Evolutionary conservation across 2,329 filamentous ascomycete species (phyloP), one percentile per base, ranked within the genome.

Genomic region (Monilinia fructicola): DNA sequence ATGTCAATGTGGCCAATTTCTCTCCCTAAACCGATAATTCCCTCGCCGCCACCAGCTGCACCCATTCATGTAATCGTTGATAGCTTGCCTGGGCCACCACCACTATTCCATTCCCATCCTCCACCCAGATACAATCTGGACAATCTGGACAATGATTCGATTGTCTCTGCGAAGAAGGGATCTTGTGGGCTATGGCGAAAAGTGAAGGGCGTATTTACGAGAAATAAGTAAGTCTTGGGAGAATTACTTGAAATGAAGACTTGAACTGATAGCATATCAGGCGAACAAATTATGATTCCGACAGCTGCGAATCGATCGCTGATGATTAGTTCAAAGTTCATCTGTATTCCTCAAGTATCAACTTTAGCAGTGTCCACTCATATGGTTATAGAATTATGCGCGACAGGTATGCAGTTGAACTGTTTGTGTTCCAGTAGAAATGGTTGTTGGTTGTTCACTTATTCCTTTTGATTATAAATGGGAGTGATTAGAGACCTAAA

Each of bases 1-100:
- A 89, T 90, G 87, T 85, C 85, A 73, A 85, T 87, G 82, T 87
- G 85, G 85, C 85, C 85, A 11, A 82, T 86, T 72, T 82, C 83
- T 10, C 83, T 85, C 63, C 76, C 85, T 2, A 89, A 89, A 86
- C 85, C 85, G 73, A 84, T 87, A 81, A 87, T 85, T 85, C 84
- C 84, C 9, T 81, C 85, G 72, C 83, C 83, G 14, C 84, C 86
- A 40, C 66, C 61, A 1, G 54, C 38, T 31, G 31, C 38, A 10
- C 56, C 67, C 1, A 55, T 61, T 26, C 55, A 65, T 53, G 35
- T 46, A 23, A 61, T 61, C 4, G 46, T 59, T 23, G 64, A 65
- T 54, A 40, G 55, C 26, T 38, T 48, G 16, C 35, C 48, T 23
- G 21, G n/a, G 21, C 64, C 52, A 35, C 55, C 12, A 11, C 26